phyloP scores from a whole-genome alignment of 78 protist species.

The Dictyostelium intermedium region DNA sequence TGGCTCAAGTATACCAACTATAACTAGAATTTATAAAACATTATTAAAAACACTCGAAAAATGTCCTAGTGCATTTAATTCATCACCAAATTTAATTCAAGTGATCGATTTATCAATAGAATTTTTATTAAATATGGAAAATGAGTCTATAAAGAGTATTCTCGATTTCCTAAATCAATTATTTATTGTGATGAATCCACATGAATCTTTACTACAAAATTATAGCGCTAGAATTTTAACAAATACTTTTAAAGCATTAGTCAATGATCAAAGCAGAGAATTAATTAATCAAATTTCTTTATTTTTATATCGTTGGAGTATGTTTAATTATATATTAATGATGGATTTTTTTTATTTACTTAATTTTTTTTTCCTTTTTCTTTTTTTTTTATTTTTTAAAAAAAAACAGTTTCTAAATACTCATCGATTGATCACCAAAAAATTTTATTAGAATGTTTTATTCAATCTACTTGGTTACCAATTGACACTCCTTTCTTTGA shows the following conservation, averaged over 20 bases:
- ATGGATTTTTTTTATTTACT: background rate
- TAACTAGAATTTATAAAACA: constrained; percentile 25
- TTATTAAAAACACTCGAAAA: background rate
- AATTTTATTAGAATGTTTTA: constrained; percentile 2
- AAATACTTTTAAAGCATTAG: constrained; percentile 38
- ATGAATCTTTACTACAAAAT: constrained; percentile 7
- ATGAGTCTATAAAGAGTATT: constrained; percentile 22
- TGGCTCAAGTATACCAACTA: constrained; percentile 27
- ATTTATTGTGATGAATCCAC: constrained; percentile 28
- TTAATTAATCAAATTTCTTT: constrained; percentile 20
- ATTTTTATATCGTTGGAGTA: constrained; percentile 42
- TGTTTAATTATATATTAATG: background rate
- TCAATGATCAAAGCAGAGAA: constrained; percentile 10
- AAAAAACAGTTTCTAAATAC: constrained; percentile 48
- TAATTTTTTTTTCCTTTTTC: background rate
- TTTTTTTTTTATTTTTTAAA: background rate
- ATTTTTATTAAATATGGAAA: constrained; percentile 31
- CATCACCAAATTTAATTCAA: background rate
- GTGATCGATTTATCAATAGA: constrained; percentile 30
- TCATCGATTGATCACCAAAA: background rate
- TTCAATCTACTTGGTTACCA: constrained; percentile 61
- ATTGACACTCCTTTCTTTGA: constrained; percentile 8
- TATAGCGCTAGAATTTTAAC: constrained; percentile 17
- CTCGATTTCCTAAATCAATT: constrained; percentile 32
- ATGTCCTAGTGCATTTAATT: constrained; percentile 27